These are phyloP conservation scores for Trichoderma sp. DNA, from an alignment of 2,329 filamentous ascomycete species.

Conservation along the genomic window DNA sequence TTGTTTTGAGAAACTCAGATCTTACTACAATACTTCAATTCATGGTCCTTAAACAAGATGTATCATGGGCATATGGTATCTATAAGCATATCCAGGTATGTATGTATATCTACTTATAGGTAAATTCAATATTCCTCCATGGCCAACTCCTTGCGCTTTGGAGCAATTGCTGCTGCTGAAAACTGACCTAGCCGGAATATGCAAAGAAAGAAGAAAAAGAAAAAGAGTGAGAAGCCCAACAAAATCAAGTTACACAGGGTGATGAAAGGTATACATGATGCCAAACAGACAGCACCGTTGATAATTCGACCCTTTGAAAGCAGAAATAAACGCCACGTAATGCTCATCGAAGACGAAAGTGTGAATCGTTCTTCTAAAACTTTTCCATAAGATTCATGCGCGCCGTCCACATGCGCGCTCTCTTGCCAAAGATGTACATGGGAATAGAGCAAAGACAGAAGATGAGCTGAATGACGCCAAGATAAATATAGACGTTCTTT, in stretches of 20 bases:
- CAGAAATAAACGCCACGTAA: background rate
- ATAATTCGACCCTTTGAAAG: background rate
- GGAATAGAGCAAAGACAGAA: constrained; percentile 74
- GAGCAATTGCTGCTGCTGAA: background rate
- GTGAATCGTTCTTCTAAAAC: constrained; percentile 35
- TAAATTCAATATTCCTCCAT: background rate
- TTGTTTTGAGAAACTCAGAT: background rate
- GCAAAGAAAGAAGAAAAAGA: background rate
- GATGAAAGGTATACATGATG: background rate
- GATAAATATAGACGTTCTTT: constrained; percentile 73
- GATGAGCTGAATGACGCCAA: constrained; percentile 82
- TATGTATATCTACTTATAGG: background rate
- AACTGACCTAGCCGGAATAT: background rate
- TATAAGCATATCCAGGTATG: background rate
- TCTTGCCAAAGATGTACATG: constrained; percentile 92
- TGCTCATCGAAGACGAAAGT: background rate
- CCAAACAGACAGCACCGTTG: background rate
- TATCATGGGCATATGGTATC: background rate
- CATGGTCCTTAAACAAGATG: background rate
- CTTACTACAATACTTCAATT: background rate
- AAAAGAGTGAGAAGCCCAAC: background rate
- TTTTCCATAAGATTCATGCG: constrained; percentile 83
- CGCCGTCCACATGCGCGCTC: constrained; percentile 91
- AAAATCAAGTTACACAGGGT: background rate
- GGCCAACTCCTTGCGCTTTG: background rate